Evolutionary conservation across 768 basidiomycete genomes (phyloP), one percentile per base, ranked within the genome.

Genomic region (Mycena latifolia): DNA sequence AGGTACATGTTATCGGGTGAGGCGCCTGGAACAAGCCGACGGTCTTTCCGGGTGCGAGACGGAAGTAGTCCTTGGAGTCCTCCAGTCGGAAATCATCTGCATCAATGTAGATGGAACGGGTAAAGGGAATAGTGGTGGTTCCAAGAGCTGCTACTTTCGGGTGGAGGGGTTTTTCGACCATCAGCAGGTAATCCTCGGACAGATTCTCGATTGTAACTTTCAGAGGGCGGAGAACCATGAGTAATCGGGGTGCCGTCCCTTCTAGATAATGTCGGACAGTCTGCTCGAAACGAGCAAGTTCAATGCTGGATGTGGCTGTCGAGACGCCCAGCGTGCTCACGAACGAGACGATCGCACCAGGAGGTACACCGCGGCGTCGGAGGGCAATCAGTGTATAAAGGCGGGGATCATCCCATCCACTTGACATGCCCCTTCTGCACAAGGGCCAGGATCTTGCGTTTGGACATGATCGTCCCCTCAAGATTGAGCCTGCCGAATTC

Each of bases 391-490:
- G 89, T 1, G 98, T 99, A 80, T 98, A 97, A 53, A 99, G 86
- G 18, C 98, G 92, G 31, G 98, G 98, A 73, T 99, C 98, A 73
- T 99, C 96, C 98, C 98, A 99, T 20, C 92, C 97, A 37, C 79
- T n/a, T 85, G 53, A 99, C 97, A 72, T 93, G 87, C 8, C 87
- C 86, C 69, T 92, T 89, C 51, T 92, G 88, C 51, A 99, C 98
- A 11, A 99, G 88, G 54, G 90, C 87, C 62, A 91, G 82, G 72
- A 99, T 93, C 78, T 98, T 99, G 22, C 98, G 92, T 79, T 99
- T 99, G 4, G 96, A 98, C 84, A 92, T 95, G 77, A 99, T 89
- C 20, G 96, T 96, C 31, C 98, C 98, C 67, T 97, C 93, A 50
- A 99, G 77, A 73, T 90, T 95, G 51, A 99, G 85, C 59, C 98